Evolutionary conservation across 495 filamentous ascomycete genomes (phyloP), one percentile per base, ranked within the genome.

Genomic region (Talaromyces ruber): DNA sequence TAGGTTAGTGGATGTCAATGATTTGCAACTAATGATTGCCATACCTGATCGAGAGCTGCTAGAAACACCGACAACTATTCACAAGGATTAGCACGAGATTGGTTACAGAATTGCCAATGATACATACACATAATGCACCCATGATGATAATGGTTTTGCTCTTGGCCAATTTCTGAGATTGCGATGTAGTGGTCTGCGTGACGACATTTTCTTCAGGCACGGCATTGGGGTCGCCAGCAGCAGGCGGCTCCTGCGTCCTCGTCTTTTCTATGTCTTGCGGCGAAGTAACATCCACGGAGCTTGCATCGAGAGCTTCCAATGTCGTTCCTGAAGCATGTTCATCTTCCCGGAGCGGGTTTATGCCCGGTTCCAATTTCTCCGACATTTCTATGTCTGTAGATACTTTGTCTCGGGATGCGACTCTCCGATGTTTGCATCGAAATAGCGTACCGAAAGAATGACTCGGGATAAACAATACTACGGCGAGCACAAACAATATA

Each of bases 1-100:
- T 21, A 16, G 21, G 18, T 16, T 47, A 32, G 68, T 22, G 66
- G 37, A n/a, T 28, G 11, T 30, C 28, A n/a, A 24, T n/a, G n/a
- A 12, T 30, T 7, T 4, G 34, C 4, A 16, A n/a, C 37, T 6
- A 18, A 14, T 57, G 16, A 47, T 22, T 62, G 7, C 24, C 68
- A 53, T 72, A 81, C 79, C 71, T 80, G 81, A 63, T 83, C 81
- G 30, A 83, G 69, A 61, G 81, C 81, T 3, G 81, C 81, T 34
- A 83, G 73, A 63, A 83, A 83, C 7, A 81, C 63, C 28, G 76
- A 79, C 62, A 82, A 69, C 79, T 82, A 64, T 8, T 69, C 29
- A 64, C 16, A 18, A 22, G 25, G 6, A 2, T 24, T 12, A 34
- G 47, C n/a, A n/a, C n/a, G n/a, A n/a, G n/a, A n/a, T n/a, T n/a